phyloP scores from a whole-genome alignment of 768 basidiomycete species.

The Boletus fagicola region DNA sequence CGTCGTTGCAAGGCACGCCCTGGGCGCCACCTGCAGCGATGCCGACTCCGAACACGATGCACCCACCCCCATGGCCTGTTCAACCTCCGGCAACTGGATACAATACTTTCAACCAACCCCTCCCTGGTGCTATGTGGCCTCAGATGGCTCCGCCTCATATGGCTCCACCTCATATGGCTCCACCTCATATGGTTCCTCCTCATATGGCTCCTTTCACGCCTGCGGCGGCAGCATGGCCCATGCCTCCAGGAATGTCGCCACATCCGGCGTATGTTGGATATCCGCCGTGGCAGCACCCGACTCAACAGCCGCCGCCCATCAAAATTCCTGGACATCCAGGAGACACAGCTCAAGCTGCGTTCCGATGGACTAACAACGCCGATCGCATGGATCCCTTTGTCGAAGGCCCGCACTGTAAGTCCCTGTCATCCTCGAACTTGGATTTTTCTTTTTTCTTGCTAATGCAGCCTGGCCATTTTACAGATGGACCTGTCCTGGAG shows the following conservation, averaged over 20 bases:
- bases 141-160: slow-evolving; percentile 3
- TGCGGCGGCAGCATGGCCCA: slow-evolving; percentile 28
- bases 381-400: slow-evolving; percentile 37
- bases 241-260: slow-evolving; percentile 26
- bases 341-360: slow-evolving; percentile 27
- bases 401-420: slow-evolving; percentile 45
- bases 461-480: slow-evolving; percentile 10
- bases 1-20: slow-evolving; percentile 25
- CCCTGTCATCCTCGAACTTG: not conserved
- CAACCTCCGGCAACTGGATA: slow-evolving; percentile 26
- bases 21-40: slow-evolving; percentile 25
- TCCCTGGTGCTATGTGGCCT: slow-evolving; percentile 29
- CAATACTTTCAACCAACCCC: slow-evolving; percentile 31
- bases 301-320: slow-evolving; percentile 25
- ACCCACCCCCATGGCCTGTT: slow-evolving; percentile 18
- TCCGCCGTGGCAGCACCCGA: slow-evolving; percentile 29
- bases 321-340: slow-evolving; percentile 20
- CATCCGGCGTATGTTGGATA: slow-evolving; percentile 23
- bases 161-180: slow-evolving; percentile 10
- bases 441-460: slow-evolving; percentile 3
- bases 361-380: slow-evolving; percentile 31
- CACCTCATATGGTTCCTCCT: not conserved
- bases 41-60: slow-evolving; percentile 24
- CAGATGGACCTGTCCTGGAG: slow-evolving; percentile 71
- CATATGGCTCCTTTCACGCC: slow-evolving; percentile 24